Evolutionary conservation across 169 alveolate genomes (phyloP).

Genomic region (Eimeria acervulina): DNA sequence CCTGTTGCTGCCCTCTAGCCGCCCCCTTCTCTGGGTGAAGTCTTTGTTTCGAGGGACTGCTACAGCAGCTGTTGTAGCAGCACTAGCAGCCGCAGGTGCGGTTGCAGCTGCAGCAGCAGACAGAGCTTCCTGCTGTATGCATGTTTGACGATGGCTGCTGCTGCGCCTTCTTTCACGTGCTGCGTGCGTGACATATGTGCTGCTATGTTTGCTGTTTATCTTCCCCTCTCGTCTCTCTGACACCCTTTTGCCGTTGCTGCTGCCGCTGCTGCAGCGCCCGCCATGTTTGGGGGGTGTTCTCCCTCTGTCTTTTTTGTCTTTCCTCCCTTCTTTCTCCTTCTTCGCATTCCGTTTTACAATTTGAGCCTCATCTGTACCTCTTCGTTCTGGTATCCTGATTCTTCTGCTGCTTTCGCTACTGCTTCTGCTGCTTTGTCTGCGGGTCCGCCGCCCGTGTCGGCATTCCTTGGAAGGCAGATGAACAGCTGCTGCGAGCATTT

Average conservation of each 20-base stretch:
- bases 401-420: neutral
- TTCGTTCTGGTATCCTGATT: neutral
- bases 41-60: neutral
- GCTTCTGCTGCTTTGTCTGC: neutral
- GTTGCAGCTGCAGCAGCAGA: neutral
- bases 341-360: neutral
- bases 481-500: neutral
- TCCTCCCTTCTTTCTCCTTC: neutral
- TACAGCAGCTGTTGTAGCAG: neutral
- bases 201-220: neutral
- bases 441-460: slow-evolving; percentile 20
- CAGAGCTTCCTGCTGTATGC: neutral
- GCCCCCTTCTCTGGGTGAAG: neutral
- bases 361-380: slow-evolving; percentile 1
- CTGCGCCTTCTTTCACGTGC: neutral
- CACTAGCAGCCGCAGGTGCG: neutral
- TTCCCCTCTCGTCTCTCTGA: neutral
- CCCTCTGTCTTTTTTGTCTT: neutral
- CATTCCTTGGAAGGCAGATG: neutral
- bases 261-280: slow-evolving; percentile 16
- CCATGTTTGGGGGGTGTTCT: neutral
- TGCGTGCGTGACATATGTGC: neutral
- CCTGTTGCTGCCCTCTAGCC: neutral
- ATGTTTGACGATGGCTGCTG: neutral
- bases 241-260: slow-evolving; percentile 5